phyloP scores from a whole-genome alignment of 768 basidiomycete species.

The Sistotremastrum suecicum region DNA sequence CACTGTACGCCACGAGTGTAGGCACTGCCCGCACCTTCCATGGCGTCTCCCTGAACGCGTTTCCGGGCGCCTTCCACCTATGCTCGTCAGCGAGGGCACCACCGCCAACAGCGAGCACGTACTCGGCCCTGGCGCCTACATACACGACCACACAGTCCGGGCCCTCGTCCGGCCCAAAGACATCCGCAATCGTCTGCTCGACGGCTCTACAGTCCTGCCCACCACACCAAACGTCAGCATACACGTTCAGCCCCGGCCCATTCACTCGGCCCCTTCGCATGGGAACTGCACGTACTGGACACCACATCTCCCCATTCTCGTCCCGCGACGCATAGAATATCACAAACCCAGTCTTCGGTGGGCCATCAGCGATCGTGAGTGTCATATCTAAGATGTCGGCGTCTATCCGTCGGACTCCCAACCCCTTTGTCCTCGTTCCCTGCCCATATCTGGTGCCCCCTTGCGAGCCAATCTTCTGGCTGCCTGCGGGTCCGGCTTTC shows the following conservation, averaged over 20 bases:
- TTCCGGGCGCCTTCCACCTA: conserved; percentile 54
- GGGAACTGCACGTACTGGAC: conserved; percentile 34
- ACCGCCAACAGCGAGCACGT: conserved; percentile 14
- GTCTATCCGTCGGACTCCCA: too few relatives aligned
- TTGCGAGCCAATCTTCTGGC: too few relatives aligned
- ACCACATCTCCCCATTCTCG: conserved; percentile 50
- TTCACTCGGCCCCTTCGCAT: neutral
- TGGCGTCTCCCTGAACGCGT: conserved; percentile 45
- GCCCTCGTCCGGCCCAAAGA: conserved; percentile 29
- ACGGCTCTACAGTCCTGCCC: conserved; percentile 54
- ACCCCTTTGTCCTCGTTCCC: too few relatives aligned
- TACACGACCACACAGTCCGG: conserved; percentile 51
- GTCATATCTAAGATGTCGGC: conserved; percentile 2
- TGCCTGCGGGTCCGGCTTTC: too few relatives aligned
- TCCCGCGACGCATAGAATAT: conserved; percentile 62
- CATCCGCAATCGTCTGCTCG: conserved; percentile 36
- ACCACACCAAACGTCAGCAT: too few relatives aligned
- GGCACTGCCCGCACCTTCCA: conserved; percentile 50
- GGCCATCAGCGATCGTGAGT: conserved; percentile 22
- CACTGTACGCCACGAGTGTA: conserved; percentile 33
- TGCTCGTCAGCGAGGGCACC: neutral
- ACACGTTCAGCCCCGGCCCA: too few relatives aligned
- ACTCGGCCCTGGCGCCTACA: conserved; percentile 55
- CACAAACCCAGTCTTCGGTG: conserved; percentile 30
- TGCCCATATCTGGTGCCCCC: too few relatives aligned